These are phyloP conservation scores for Iris pallida DNA, from an alignment of 116 monocot genomes.

Conservation along the genomic window DNA sequence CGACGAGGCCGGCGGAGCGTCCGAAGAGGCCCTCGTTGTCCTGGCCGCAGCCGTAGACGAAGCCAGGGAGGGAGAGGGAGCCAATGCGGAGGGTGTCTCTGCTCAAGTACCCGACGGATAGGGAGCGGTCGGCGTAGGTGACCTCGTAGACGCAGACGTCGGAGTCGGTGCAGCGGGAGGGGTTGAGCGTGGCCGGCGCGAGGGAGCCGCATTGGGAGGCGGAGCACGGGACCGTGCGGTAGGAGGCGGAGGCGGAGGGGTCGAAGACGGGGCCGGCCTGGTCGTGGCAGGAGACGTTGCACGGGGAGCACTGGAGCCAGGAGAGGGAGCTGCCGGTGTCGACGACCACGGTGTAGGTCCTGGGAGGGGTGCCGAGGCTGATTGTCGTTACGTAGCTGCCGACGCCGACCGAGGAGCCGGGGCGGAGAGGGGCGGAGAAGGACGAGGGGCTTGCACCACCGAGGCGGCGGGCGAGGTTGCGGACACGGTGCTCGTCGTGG, in stretches of 20 bases:
- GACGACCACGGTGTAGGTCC: constrained; percentile 52
- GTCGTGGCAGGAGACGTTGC: constrained; percentile 65
- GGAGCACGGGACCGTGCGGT: constrained; percentile 52
- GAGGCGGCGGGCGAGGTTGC: constrained; percentile 15
- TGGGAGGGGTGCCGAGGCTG: constrained; percentile 56
- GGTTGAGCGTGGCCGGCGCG: constrained; percentile 63
- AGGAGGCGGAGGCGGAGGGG: constrained; percentile 56
- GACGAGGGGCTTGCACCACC: constrained; percentile 6
- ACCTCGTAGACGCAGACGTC: constrained; percentile 69
- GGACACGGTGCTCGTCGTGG: constrained; percentile 45
- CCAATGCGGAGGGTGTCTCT: constrained; percentile 46
- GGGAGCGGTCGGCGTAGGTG: constrained; percentile 82
- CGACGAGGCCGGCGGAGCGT: constrained; percentile 63
- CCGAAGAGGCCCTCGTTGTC: constrained; percentile 94
- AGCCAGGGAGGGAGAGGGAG: constrained; percentile 15
- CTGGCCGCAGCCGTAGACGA: constrained; percentile 80
- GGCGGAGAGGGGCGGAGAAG: constrained; percentile 35
- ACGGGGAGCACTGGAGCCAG: constrained; percentile 92
- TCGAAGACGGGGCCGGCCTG: constrained; percentile 68
- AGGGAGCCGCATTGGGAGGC: constrained; percentile 40
- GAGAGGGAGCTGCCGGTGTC: constrained; percentile 88
- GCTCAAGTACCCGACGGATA: constrained; percentile 74
- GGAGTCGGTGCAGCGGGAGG: constrained; percentile 42
- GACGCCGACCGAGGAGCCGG: constrained; percentile 65
- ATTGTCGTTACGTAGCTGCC: constrained; percentile 75